Evolutionary conservation across 768 basidiomycete genomes (phyloP), one percentile per base, ranked within the genome.

Genomic region (Rhodotorula diobovata): DNA sequence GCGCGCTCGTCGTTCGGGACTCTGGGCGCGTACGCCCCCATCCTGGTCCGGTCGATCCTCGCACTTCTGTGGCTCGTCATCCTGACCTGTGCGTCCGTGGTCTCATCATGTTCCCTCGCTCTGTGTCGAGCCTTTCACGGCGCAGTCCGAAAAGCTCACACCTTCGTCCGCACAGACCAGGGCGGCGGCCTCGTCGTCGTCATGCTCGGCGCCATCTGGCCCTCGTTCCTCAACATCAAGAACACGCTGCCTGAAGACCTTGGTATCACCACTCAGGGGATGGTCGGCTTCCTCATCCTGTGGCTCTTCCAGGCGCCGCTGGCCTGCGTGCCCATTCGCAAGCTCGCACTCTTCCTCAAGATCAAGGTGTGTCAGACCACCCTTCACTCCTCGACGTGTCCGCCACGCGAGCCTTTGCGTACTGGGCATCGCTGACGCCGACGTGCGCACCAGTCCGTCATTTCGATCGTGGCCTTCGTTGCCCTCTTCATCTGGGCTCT

Each of bases 151-250:
- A n/a, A n/a, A n/a, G n/a, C n/a, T n/a, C n/a, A n/a, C n/a, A n/a
- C 14, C 73, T 18, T 23, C 12, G 4, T 23, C 21, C 25, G 75
- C 25, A 11, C 34, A 56, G 55, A 45, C 53, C 74, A 76, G 30
- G 77, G 75, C 23, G 77, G 75, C 4, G 59, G 58, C 46, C 62
- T 76, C 60, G 56, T 69, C 15, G 59, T 70, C 30, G 69, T 70
- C 56, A 79, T 79, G 76, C 76, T 80, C 48, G 71, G 75, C 37
- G 76, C 80, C 25, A 81, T 81, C 70, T 81, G 80, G 80, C 80
- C 80, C 5, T 71, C 67, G 0, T 76, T 79, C 62, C 66, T 65
- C 30, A 60, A 51, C 10, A 63, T 74, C 37, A 70, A 71, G 10
- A 80, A 80, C 72, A 35, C 67, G 5, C 69, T 62, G 15, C 75